Percentiles rank a stretch among this genome's conserved stretches.
Conservation (phyloP, 2,329 filamentous ascomycete genomes). For the Talaromyces sp. region DNA sequence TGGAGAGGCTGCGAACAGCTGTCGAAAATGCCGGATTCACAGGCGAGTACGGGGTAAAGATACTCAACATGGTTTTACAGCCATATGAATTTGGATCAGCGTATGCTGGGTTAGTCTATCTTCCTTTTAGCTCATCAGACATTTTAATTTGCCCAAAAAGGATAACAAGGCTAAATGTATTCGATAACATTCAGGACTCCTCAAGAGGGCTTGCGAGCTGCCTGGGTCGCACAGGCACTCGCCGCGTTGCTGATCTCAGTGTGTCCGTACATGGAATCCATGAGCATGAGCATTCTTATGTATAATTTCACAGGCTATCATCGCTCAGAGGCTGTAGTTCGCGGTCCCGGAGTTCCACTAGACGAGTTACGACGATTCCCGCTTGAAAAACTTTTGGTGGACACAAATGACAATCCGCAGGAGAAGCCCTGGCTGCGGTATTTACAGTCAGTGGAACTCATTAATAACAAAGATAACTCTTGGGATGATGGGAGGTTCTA, state of each 20-base stretch:
- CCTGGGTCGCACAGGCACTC: constrained; percentile 16
- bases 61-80: constrained; percentile 19
- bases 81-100: not conserved
- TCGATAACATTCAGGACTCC: not conserved
- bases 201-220: not conserved
- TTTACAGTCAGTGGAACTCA: constrained; percentile 13
- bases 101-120: not conserved
- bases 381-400: constrained; percentile 12
- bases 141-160: not conserved
- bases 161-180: not conserved
- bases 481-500: constrained; percentile 10
- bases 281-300: constrained; percentile 11
- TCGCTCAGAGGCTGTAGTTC: too few species aligned
- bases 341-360: not conserved
- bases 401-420: constrained; percentile 3
- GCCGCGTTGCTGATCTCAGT: constrained; percentile 16
- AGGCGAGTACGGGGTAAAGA: not conserved
- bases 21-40: constrained; percentile 13
- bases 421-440: constrained; percentile 13
- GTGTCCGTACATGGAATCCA: constrained; percentile 16
- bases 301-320: not conserved
- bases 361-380: constrained; percentile 5
- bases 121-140: not conserved
- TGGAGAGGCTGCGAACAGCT: constrained; percentile 10
- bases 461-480: not conserved